Evolutionary conservation across 192 early-diverging fungal species (phyloP).

Genomic region (Coemansia sp.): DNA sequence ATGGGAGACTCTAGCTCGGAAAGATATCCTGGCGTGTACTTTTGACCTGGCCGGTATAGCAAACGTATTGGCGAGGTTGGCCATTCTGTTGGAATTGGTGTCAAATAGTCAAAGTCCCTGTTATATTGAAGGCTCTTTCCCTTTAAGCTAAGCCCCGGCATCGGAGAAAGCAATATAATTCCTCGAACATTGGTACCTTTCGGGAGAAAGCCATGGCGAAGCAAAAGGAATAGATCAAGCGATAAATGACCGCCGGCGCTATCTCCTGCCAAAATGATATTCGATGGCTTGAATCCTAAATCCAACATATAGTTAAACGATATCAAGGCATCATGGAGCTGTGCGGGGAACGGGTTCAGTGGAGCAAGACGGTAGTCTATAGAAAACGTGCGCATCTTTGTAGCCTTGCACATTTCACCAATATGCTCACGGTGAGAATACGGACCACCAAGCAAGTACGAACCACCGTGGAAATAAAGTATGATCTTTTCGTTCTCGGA

Average conservation of each 20-base stretch:
- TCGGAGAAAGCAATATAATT: conserved; percentile 16
- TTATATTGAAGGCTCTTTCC: conserved; percentile 14
- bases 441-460: conserved; percentile 20
- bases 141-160: conserved; percentile 2
- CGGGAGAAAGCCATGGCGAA: conserved; percentile 4
- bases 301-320: conserved; percentile 9
- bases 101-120: conserved; percentile 17
- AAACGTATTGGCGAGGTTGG: conserved; percentile 23
- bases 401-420: neutral
- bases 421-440: conserved; percentile 18
- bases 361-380: conserved; percentile 44
- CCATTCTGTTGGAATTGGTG: conserved; percentile 11
- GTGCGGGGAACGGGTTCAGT: conserved; percentile 27
- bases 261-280: conserved; percentile 28
- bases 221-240: conserved; percentile 14
- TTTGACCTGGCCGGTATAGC: conserved; percentile 30
- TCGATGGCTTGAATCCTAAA: conserved; percentile 19
- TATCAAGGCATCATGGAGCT: conserved; percentile 36
- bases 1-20: conserved; percentile 21
- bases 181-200: neutral
- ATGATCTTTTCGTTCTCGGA: conserved; percentile 8
- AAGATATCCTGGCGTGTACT: conserved; percentile 10
- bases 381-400: conserved; percentile 9
- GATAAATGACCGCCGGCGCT: conserved; percentile 39
- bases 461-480: conserved; percentile 28